Evolutionary conservation across 306 rosid genomes (phyloP).

Genomic region (Malus sylvestris): DNA sequence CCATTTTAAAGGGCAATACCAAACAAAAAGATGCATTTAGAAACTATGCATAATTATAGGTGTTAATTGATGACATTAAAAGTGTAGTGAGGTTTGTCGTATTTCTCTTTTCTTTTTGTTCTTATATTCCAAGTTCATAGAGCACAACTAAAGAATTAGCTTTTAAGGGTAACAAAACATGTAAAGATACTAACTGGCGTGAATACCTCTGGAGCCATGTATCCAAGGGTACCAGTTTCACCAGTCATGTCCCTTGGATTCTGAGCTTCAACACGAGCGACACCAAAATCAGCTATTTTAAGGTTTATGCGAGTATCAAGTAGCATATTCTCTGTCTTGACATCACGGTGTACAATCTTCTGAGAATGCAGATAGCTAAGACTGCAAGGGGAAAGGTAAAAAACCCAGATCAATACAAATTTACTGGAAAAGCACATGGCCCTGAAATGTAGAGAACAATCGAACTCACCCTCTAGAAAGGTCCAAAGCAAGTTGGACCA

Average conservation of each 20-base stretch:
- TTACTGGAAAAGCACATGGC: not conserved
- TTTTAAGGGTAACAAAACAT: not conserved
- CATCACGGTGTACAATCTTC: conserved; percentile 71
- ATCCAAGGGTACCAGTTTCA: conserved; percentile 80
- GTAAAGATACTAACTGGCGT: not conserved
- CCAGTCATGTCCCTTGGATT: conserved; percentile 80
- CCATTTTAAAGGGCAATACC: not conserved
- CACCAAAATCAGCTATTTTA: conserved; percentile 74
- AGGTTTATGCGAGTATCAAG: conserved; percentile 22
- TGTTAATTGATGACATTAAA: not conserved
- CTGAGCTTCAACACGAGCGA: conserved; percentile 74
- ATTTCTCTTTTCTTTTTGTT: not conserved
- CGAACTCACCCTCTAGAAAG: conserved; percentile 57
- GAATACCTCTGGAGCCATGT: conserved; percentile 77
- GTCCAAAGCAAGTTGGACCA: conserved; percentile 56
- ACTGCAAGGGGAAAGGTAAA: conserved; percentile 21
- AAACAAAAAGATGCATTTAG: not conserved
- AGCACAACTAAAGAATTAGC: not conserved
- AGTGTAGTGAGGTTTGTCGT: not conserved
- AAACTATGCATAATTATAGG: not conserved
- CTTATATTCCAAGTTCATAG: not conserved
- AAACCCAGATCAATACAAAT: not conserved
- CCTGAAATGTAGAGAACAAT: not conserved
- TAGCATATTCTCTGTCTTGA: conserved; percentile 67
- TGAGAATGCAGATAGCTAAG: conserved; percentile 64